A percentile compares a stretch with the other conserved stretches of the same genome.
phyloP scores from a whole-genome alignment of 2,329 filamentous ascomycete genomes.

The Myriosclerotinia curreyana region DNA sequence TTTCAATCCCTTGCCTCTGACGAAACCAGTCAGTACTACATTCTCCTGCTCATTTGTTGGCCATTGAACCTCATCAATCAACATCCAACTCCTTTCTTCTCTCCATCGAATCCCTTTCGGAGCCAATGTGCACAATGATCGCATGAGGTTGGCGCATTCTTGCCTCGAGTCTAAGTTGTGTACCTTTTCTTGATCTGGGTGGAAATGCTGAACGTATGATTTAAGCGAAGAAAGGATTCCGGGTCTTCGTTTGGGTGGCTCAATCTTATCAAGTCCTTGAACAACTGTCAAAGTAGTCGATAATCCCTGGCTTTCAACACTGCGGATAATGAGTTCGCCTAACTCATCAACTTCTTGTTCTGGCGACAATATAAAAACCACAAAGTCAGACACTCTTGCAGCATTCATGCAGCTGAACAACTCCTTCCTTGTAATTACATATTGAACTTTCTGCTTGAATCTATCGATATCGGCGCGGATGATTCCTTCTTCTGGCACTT shows the following conservation, averaged over 20 bases:
- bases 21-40: slow-evolving; percentile 76
- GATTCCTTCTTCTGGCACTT: slow-evolving; percentile 55
- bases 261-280: slow-evolving; percentile 72
- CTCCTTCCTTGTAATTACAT: slow-evolving; percentile 71
- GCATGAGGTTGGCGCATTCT: slow-evolving; percentile 86
- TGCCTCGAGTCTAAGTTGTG: slow-evolving; percentile 84
- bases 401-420: slow-evolving; percentile 78
- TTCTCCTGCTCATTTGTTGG: slow-evolving; percentile 56
- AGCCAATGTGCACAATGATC: slow-evolving; percentile 85
- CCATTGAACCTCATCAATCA: slow-evolving; percentile 79
- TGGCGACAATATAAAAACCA: slow-evolving; percentile 80
- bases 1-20: slow-evolving; percentile 83
- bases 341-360: slow-evolving; percentile 78
- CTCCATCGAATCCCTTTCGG: slow-evolving; percentile 96
- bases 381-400: slow-evolving; percentile 84
- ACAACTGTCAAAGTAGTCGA: slow-evolving; percentile 88
- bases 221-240: slow-evolving; percentile 80
- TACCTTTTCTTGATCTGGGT: slow-evolving; percentile 86
- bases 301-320: slow-evolving; percentile 89
- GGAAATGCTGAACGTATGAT: slow-evolving; percentile 92
- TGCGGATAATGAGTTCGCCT: slow-evolving; percentile 80
- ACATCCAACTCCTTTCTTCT: slow-evolving; percentile 93
- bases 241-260: slow-evolving; percentile 73
- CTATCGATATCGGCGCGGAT: slow-evolving; percentile 73
- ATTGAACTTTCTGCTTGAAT: slow-evolving; percentile 94